Percentiles rank a stretch among this genome's conserved stretches.
Conservation (phyloP, 2,329 filamentous ascomycete genomes). For the Epicoccum nigrum region DNA sequence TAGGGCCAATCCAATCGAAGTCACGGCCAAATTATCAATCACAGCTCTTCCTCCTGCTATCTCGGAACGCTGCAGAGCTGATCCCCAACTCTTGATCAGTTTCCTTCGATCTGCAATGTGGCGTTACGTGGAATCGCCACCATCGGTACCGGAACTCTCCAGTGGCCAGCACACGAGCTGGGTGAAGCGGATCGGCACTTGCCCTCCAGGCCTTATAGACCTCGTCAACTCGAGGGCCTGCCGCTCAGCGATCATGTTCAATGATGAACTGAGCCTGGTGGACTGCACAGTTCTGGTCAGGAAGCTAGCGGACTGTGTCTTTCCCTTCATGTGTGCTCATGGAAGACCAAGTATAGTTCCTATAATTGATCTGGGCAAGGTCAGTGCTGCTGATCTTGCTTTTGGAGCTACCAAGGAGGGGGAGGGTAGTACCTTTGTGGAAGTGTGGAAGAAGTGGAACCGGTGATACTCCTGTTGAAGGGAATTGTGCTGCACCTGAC, state of each 20-base stretch:
- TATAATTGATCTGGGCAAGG: slow-evolving; percentile 39
- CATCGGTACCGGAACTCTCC: slow-evolving; percentile 1
- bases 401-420: not conserved
- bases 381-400: not conserved
- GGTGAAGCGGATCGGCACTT: slow-evolving; percentile 68
- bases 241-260: slow-evolving; percentile 85
- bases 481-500: not conserved
- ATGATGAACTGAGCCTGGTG: slow-evolving; percentile 65
- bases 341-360: slow-evolving; percentile 64
- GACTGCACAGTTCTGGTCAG: slow-evolving; percentile 66
- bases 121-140: slow-evolving; percentile 53
- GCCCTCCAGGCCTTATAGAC: slow-evolving; percentile 77
- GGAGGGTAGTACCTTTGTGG: slow-evolving; percentile 2
- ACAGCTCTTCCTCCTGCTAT: slow-evolving; percentile 72
- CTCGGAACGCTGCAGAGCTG: slow-evolving; percentile 72
- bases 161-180: slow-evolving; percentile 50
- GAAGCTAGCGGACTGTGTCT: slow-evolving; percentile 66
- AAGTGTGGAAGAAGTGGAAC: slow-evolving; percentile 15
- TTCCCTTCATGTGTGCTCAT: slow-evolving; percentile 86
- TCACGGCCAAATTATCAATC: slow-evolving; percentile 54
- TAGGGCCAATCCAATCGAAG: slow-evolving; percentile 3
- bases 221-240: slow-evolving; percentile 78
- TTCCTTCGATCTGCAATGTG: slow-evolving; percentile 78
- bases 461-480: not conserved
- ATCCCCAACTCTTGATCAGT: slow-evolving; percentile 74